Evolutionary conservation across 345 rosid species (phyloP).

Genomic region (Citrus maxima): DNA sequence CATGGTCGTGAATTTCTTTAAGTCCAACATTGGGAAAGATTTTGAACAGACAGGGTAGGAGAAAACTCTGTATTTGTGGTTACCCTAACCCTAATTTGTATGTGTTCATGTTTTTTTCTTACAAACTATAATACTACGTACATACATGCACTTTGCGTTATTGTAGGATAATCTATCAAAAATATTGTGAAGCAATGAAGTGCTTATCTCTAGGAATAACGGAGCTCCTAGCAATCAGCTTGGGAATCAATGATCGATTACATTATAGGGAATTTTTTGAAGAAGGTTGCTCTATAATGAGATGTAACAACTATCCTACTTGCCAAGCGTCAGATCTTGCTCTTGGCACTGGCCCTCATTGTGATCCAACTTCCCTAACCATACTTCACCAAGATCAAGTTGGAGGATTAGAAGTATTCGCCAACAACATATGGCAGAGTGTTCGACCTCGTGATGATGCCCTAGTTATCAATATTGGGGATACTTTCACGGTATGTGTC

Average conservation of each 20-base stretch:
- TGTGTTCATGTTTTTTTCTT: background rate
- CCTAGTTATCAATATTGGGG: conserved; percentile 57
- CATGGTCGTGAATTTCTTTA: conserved; percentile 32
- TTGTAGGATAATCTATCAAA: conserved; percentile 27
- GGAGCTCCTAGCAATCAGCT: conserved; percentile 36
- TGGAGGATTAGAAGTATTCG: conserved; percentile 46
- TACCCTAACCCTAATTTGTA: background rate
- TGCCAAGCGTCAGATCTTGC: conserved; percentile 39
- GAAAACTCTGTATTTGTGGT: background rate
- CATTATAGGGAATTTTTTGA: conserved; percentile 33
- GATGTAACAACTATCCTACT: conserved; percentile 52
- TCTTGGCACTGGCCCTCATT: conserved; percentile 55
- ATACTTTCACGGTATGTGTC: conserved; percentile 48
- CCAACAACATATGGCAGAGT: conserved; percentile 31
- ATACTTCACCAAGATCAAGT: conserved; percentile 55
- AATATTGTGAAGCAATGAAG: conserved; percentile 35
- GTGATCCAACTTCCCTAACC: conserved; percentile 39
- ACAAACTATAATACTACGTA: background rate
- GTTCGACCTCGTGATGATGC: conserved; percentile 42
- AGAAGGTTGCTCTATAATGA: conserved; percentile 36
- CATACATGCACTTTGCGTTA: background rate
- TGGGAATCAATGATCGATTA: conserved; percentile 31
- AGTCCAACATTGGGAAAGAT: conserved; percentile 30
- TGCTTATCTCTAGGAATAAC: conserved; percentile 19
- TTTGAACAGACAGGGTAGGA: conserved; percentile 40